Conservation (phyloP, 805 yeast species). For the Nakazawaea wickerhamii region DNA sequence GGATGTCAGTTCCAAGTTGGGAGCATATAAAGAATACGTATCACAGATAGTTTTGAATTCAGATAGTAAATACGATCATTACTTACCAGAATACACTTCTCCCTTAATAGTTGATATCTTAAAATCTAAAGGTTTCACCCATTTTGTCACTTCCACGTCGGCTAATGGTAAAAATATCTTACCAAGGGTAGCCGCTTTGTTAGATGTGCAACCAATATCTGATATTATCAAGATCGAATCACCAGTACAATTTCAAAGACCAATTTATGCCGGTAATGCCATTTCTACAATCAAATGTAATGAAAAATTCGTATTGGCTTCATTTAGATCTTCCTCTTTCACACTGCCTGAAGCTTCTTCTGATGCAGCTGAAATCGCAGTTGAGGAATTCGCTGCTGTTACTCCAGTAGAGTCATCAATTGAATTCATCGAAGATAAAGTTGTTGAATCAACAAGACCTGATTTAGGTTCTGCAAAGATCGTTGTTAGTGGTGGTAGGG, state of each 20-base stretch:
- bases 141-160: constrained; percentile 77
- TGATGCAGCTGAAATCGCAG: constrained; percentile 29
- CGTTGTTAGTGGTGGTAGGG: constrained; percentile 93
- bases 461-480: constrained; percentile 78
- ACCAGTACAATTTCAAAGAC: constrained; percentile 76
- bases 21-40: constrained; percentile 45
- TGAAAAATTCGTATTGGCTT: constrained; percentile 61
- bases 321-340: constrained; percentile 86
- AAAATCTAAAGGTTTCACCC: constrained; percentile 42
- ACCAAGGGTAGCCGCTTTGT: constrained; percentile 80
- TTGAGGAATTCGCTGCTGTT: constrained; percentile 41
- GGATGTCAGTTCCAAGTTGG: constrained; percentile 43
- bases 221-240: constrained; percentile 69
- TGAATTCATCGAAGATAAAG: constrained; percentile 70
- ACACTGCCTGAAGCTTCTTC: constrained; percentile 34
- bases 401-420: constrained; percentile 35
- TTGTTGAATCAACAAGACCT: constrained; percentile 79
- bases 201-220: constrained; percentile 84
- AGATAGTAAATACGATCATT: constrained; percentile 55
- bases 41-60: constrained; percentile 53
- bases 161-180: constrained; percentile 81
- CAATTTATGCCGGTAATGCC: constrained; percentile 95
- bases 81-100: constrained; percentile 75
- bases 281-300: constrained; percentile 69
- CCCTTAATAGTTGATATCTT: constrained; percentile 55